Evolutionary conservation across 1,139 yeast species (phyloP).

Genomic region (Pichia sp.): DNA sequence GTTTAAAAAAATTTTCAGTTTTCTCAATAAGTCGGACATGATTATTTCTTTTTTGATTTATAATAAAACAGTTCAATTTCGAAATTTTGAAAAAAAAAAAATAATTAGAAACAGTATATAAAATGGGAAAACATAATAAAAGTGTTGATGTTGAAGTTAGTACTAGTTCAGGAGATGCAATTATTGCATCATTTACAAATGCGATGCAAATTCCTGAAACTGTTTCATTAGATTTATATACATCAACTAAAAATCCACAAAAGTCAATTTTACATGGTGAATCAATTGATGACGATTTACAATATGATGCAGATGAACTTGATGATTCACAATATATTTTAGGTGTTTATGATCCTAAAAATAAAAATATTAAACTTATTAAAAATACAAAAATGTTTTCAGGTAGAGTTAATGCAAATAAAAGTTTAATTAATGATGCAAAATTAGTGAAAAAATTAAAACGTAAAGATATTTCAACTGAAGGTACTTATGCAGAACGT

Average conservation of each 20-base stretch:
- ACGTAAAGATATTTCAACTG: slow-evolving; percentile 7
- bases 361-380: slow-evolving; percentile 53
- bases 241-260: slow-evolving; percentile 2
- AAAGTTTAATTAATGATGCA: slow-evolving; percentile 13
- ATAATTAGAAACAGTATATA: neutral
- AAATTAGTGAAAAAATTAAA: slow-evolving; percentile 12
- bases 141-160: slow-evolving; percentile 14
- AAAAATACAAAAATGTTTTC: slow-evolving; percentile 12
- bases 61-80: no score
- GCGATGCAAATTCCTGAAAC: slow-evolving; percentile 60
- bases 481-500: slow-evolving; percentile 34
- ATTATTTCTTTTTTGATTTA: no score
- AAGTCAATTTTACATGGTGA: slow-evolving; percentile 65
- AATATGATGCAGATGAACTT: slow-evolving; percentile 59
- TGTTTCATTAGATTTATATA: slow-evolving; percentile 56
- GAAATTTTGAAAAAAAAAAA: neutral
- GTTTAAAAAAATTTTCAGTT: neutral
- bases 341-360: slow-evolving; percentile 63
- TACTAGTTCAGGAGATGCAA: slow-evolving; percentile 15
- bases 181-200: slow-evolving; percentile 56
- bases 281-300: slow-evolving; percentile 46
- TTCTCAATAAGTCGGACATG: no score
- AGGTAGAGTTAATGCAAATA: slow-evolving; percentile 12
- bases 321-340: slow-evolving; percentile 33
- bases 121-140: slow-evolving; percentile 1